Conservation (phyloP, 2,329 filamentous ascomycete genomes). For the Alternaria sp. region DNA sequence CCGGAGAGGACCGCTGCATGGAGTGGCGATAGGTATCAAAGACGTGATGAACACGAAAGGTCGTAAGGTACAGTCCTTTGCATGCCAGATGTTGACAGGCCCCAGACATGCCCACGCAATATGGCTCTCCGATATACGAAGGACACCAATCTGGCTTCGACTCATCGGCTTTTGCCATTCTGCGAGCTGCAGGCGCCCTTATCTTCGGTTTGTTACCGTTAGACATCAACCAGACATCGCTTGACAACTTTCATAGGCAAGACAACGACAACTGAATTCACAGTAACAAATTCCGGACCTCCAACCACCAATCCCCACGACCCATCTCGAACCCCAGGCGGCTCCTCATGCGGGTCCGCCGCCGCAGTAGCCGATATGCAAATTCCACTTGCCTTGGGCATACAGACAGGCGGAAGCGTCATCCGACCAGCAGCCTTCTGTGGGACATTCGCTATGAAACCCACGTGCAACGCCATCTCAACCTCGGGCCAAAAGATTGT, state of each 20-base stretch:
- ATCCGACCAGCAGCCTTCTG: not conserved
- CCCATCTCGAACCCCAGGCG: not conserved
- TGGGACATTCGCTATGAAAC: not conserved
- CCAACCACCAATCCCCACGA: not conserved
- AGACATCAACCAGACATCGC: too few species aligned
- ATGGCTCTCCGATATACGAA: not conserved
- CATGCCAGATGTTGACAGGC: not conserved
- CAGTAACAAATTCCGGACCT: rapidly evolving
- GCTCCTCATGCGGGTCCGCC: not conserved
- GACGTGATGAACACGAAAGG: not conserved
- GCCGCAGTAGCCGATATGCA: not conserved
- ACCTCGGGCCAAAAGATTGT: not conserved
- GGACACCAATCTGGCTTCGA: not conserved
- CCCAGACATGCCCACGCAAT: not conserved
- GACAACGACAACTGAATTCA: not conserved
- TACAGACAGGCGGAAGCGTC: not conserved
- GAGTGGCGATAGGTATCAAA: not conserved
- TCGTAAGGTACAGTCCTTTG: not conserved
- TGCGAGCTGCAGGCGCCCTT: not conserved
- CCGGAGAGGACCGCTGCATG: not conserved
- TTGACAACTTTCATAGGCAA: too few species aligned
- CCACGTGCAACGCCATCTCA: not conserved
- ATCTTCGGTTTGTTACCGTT: not conserved
- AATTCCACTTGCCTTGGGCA: not conserved
- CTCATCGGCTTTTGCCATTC: not conserved